Evolutionary conservation across 2,329 filamentous ascomycete species (phyloP).

Genomic region (Fusarium praegraminearum): DNA sequence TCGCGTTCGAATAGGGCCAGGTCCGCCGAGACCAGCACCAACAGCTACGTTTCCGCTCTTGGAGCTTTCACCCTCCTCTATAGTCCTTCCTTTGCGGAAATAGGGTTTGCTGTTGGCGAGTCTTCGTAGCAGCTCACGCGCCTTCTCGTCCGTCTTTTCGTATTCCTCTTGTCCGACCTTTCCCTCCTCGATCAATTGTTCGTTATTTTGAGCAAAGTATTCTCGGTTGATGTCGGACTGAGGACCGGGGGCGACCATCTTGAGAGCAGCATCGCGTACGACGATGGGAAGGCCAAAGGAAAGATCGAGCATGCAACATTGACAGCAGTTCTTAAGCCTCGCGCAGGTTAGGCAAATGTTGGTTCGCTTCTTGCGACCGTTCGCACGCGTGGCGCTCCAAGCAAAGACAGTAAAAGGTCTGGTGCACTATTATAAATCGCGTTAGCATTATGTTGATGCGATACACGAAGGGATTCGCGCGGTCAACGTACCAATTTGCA

Average conservation of each 20-base stretch:
- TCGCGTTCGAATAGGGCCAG: constrained; percentile 83
- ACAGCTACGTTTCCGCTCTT: constrained; percentile 62
- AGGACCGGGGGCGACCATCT: constrained; percentile 96
- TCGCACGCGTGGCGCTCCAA: constrained; percentile 92
- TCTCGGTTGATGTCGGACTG: constrained; percentile 94
- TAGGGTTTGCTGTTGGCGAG: constrained; percentile 95
- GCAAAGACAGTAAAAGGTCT: constrained; percentile 95
- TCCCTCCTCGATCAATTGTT: constrained; percentile 94
- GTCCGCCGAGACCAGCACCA: constrained; percentile 70
- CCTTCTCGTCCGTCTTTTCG: constrained; percentile 97
- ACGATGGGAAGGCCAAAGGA: constrained; percentile 96
- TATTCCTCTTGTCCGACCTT: constrained; percentile 88
- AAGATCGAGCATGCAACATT: constrained; percentile 98
- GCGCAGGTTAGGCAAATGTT: constrained; percentile 98
- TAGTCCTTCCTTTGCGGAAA: constrained; percentile 84
- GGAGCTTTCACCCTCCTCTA: constrained; percentile 64
- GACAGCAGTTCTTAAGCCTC: constrained; percentile 97
- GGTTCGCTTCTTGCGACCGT: constrained; percentile 88
- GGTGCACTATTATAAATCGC: constrained; percentile 70
- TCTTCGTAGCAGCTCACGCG: constrained; percentile 84
- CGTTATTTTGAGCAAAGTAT: constrained; percentile 98
- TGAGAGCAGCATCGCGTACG: constrained; percentile 93
- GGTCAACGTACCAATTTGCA: constrained; percentile 70
- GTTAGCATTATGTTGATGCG: constrained; percentile 2
- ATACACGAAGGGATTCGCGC: background rate